phyloP scores from a whole-genome alignment of 176 grass and related monocot species.

The Musa acuminata region DNA sequence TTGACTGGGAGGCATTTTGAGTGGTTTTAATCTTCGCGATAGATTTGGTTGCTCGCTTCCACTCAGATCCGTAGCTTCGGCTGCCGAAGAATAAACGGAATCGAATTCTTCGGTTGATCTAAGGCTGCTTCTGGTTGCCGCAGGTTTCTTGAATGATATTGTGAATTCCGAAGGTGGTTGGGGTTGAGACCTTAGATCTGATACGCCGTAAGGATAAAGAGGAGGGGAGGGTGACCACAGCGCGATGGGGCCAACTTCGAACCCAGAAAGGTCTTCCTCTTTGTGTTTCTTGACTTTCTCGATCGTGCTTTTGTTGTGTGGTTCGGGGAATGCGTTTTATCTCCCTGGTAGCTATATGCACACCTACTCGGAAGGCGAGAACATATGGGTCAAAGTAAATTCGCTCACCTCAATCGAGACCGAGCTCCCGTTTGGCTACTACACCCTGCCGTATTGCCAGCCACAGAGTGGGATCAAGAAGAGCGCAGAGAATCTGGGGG shows the following conservation, averaged over 20 bases:
- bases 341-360: constrained; percentile 85
- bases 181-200: not conserved
- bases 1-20: too few species aligned
- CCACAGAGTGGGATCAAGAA: constrained; percentile 68
- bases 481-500: constrained; percentile 80
- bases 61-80: too few species aligned
- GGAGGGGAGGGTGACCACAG: too few species aligned
- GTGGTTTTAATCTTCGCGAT: too few species aligned
- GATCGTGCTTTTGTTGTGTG: constrained; percentile 22
- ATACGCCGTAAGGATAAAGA: not conserved
- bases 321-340: constrained; percentile 48
- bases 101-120: too few species aligned
- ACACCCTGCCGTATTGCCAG: constrained; percentile 60
- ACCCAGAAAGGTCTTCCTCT: constrained; percentile 5
- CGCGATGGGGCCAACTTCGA: not conserved
- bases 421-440: constrained; percentile 72
- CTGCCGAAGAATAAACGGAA: too few species aligned
- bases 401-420: constrained; percentile 87
- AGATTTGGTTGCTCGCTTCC: too few species aligned
- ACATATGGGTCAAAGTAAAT: constrained; percentile 61
- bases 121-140: not conserved
- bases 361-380: constrained; percentile 48
- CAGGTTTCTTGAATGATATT: not conserved
- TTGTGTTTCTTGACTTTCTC: constrained; percentile 18
- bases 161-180: not conserved